phyloP scores from a whole-genome alignment of 2,329 filamentous ascomycete species.

The Metarhizium sp. region DNA sequence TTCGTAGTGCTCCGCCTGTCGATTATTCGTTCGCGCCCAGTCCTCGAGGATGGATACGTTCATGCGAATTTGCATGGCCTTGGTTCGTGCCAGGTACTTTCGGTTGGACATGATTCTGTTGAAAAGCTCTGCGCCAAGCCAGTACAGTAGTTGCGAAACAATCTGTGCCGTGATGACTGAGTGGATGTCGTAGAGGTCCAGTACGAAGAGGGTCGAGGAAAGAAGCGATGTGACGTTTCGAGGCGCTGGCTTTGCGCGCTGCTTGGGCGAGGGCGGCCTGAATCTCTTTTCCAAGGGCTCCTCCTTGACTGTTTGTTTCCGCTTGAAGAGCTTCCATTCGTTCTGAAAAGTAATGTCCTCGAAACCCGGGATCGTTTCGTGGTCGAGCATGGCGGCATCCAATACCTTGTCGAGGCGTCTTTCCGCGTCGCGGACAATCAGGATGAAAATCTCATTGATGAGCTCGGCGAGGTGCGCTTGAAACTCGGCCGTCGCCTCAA shows the following conservation, averaged over 20 bases:
- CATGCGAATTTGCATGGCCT: conserved; percentile 99
- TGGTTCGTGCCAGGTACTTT: conserved; percentile 88
- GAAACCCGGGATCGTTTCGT: conserved; percentile 95
- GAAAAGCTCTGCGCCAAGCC: conserved; percentile 92
- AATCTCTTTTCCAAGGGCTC: conserved; percentile 87
- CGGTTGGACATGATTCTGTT: conserved; percentile 96
- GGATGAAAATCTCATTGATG: conserved; percentile 95
- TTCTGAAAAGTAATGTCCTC: conserved; percentile 96
- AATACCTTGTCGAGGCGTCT: conserved; percentile 92
- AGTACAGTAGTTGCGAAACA: conserved; percentile 86
- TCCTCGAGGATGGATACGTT: conserved; percentile 93
- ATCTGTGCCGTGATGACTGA: conserved; percentile 93
- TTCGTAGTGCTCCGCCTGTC: conserved; percentile 91
- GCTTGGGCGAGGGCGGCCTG: conserved; percentile 85
- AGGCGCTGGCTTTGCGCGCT: conserved; percentile 82
- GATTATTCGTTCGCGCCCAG: conserved; percentile 89
- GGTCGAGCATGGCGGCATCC: conserved; percentile 88
- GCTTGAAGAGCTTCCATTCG: conserved; percentile 95
- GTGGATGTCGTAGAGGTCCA: conserved; percentile 98
- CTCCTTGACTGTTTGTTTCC: conserved; percentile 81
- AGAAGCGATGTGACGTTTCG: conserved; percentile 92
- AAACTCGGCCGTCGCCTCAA: conserved; percentile 75
- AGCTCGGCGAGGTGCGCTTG: conserved; percentile 89
- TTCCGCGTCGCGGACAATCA: conserved; percentile 94
- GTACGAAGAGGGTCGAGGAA: conserved; percentile 90